A percentile compares a stretch with the other conserved stretches of the same genome.
These are phyloP conservation scores for Hordeum vulgare DNA, from an alignment of 176 grass and related monocot species.

Conservation along the genomic window MorexV3_pseudomolecules_assembly NC_058518.1:441083517-441084016, in stretches of 20 bases:
- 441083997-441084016: background rate
- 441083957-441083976: slow-evolving; percentile 80
- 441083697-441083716: background rate
- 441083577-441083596: background rate
- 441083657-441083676: background rate
- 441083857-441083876: slow-evolving; percentile 98
- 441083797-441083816: slow-evolving; percentile 66
- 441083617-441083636: background rate
- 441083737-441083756: slow-evolving; percentile 16
- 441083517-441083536: background rate
- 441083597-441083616: background rate
- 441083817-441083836: slow-evolving; percentile 59
- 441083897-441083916: slow-evolving; percentile 26
- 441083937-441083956: slow-evolving; percentile 50
- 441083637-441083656: slow-evolving; percentile 16
- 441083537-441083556: background rate
- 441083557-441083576: slow-evolving; percentile 22
- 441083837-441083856: slow-evolving; percentile 78
- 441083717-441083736: slow-evolving; percentile 28
- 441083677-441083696: slow-evolving; percentile 12
- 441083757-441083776: slow-evolving; percentile 58
- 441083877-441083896: slow-evolving; percentile 62
- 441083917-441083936: slow-evolving; percentile 88
- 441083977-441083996: slow-evolving; percentile 43
- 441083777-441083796: slow-evolving; percentile 54